Base-by-base conservation (phyloP, 306 rosid species). In the Canavalia gladiata region DNA sequence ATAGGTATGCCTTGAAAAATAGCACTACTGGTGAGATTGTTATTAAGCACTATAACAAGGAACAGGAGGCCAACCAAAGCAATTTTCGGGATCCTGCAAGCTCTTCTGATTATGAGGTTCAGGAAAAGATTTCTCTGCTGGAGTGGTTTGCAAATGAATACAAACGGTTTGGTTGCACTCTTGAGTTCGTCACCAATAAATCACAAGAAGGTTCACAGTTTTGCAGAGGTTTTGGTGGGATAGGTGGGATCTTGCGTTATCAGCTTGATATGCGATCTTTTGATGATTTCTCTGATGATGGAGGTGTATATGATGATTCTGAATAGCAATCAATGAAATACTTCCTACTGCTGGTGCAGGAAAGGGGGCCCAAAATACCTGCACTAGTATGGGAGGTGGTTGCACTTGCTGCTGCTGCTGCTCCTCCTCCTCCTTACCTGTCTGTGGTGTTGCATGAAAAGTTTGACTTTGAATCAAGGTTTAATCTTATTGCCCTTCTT, bases 81-180 rank as follows among this genome's bases (percentile, higher is more conserved):
- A 90, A 92, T 67, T 94, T 92, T 8, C 89, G 98, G 50, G 98
- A 94, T 74, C 5, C 89, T 41, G 85, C 2, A 25, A 83, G 51
- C 39, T 0, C 69, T 29, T 64, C 93, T 6, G 98, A 94, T 57
- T 86, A 77, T 55, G 98, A 94, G 84, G 96, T 94, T 83, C 98
- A 94, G 88, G 98, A 94, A 29, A 94, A 94, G 84, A 7, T 45
- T 54, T 75, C 98, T 58, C 78, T 94, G 31, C 84, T 94, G 51
- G 98, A 94, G 89, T 94, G 98, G 98, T 94, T 94, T 87, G 98
- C 98, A 30, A 92, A 90, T 25, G 98, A 90, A 85, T 94, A 92
- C 84, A 88, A 69, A 70, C 78, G 81, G 69, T 94, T 92, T 83
- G 98, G 98, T 75, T 94, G 98, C 86, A 84, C 91, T 7, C 97